Base-by-base conservation (phyloP, 805 yeast species). In the Candida xyloterini region DNA sequence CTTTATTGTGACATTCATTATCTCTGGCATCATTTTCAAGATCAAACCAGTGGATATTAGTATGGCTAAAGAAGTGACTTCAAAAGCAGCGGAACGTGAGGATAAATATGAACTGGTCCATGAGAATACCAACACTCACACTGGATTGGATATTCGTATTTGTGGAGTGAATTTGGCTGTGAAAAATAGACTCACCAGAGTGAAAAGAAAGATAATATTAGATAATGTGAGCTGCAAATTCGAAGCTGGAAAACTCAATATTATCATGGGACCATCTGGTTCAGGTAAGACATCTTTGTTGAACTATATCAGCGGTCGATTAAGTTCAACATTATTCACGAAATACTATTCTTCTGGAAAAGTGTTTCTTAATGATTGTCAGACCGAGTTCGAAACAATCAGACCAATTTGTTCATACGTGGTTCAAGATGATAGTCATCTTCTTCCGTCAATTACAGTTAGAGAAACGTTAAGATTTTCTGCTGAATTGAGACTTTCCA, bases 211-310 rank as follows among this genome's bases (percentile, higher is more conserved):
- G 28, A 56, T 52, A 11, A 71, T 77, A 33, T 49, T 81, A 27
- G 53, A 68, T 29, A 57, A 68, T 13, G 63, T 84, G 10, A 59
- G 66, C 38, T 86, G 83, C 0, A 46, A 51, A 6, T 80, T 82
- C 52, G 60, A 63, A 21, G 69, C 79, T 2, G 78, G 81, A 11
- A 67, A 74, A 29, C 65, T 84, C 8, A 84, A 81, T 53, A 86
- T 81, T 4, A 81, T 84, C 30, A 75, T 84, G 80, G 93, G 93
- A 0, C 90, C 91, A 0, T 82, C 89, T 1, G 91, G 91, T 0
- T 78, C 84, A 0, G 93, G 91, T 8, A 84, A 84, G 53, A 79
- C 88, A 0, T 77, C 90, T 0, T 56, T 84, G 30, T 60, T 84
- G 47, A 84, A 81, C 53, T 61, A 71, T 26, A 63, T 84, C 14